Conservation (phyloP, 108 stramenopile species). For the Epipyxis sp. region DNA sequence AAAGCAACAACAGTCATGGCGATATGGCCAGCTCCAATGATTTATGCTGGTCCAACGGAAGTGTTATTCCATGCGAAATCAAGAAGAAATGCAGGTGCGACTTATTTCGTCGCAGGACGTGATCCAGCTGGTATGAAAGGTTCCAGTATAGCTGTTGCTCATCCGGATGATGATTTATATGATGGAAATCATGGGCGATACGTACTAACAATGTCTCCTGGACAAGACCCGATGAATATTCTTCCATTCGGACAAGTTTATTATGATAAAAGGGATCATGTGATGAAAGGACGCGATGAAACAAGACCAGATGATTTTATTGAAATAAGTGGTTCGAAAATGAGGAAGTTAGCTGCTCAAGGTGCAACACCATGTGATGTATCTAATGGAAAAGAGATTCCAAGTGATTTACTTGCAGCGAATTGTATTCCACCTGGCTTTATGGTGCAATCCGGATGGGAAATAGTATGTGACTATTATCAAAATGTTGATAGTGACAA, state of each 20-base stretch:
- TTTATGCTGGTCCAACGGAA: conserved; percentile 98
- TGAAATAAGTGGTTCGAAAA: conserved; percentile 91
- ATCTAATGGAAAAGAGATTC: conserved; percentile 64
- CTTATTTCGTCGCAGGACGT: conserved; percentile 94
- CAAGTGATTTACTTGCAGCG: conserved; percentile 85
- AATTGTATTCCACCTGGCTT: conserved; percentile 95
- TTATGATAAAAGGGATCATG: conserved; percentile 91
- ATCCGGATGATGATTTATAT: conserved; percentile 89
- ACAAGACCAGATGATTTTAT: conserved; percentile 83
- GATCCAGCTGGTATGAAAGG: conserved; percentile 97
- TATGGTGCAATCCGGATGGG: conserved; percentile 98
- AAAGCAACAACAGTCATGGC: conserved; percentile 95
- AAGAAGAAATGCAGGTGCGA: conserved; percentile 84
- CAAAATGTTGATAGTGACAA: conserved; percentile 74
- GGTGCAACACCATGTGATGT: conserved; percentile 83
- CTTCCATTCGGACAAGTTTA: conserved; percentile 95
- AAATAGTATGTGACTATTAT: conserved; percentile 94
- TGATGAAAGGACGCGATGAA: conserved; percentile 88
- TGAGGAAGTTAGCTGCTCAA: conserved; percentile 84
- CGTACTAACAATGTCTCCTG: conserved; percentile 87
- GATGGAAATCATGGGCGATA: conserved; percentile 95
- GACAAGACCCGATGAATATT: conserved; percentile 88
- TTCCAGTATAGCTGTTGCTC: conserved; percentile 72
- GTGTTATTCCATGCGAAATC: conserved; percentile 97
- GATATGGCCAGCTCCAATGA: conserved; percentile 98